Evolutionary conservation across 2,329 filamentous ascomycete genomes (phyloP).

Genomic region (Monosporascus ibericus): DNA sequence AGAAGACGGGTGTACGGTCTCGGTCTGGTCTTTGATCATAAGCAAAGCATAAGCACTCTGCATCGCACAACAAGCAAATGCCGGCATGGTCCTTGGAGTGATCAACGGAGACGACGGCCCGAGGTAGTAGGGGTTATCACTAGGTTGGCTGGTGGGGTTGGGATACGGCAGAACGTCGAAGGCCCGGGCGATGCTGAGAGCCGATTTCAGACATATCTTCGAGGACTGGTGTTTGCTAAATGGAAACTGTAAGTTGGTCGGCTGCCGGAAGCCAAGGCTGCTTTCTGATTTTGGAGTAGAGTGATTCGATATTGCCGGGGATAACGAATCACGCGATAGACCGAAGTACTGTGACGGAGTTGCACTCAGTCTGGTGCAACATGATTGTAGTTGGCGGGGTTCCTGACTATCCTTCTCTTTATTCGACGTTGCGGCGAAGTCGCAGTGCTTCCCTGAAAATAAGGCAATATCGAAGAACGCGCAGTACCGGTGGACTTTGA

Average conservation of each 20-base stretch:
- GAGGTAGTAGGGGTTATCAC: conserved; percentile 28
- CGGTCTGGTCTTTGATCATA: conserved; percentile 36
- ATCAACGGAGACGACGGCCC: conserved; percentile 30
- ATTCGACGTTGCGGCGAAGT: conserved; percentile 31
- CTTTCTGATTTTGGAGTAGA: conserved; percentile 18
- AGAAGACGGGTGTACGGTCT: conserved; percentile 28
- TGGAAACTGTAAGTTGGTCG: conserved; percentile 26
- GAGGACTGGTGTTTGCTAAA: conserved; percentile 41
- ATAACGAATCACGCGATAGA: conserved; percentile 19
- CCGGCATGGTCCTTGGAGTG: conserved; percentile 38
- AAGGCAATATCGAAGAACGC: conserved; percentile 45
- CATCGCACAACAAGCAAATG: conserved; percentile 40
- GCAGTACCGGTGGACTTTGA: conserved; percentile 45
- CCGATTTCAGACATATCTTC: conserved; percentile 42
- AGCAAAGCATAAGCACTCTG: conserved; percentile 38
- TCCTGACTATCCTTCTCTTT: conserved; percentile 19
- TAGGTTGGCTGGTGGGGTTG: conserved; percentile 30
- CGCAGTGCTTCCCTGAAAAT: conserved; percentile 43
- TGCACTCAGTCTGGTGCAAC: conserved; percentile 26
- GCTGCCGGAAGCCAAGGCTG: conserved; percentile 10
- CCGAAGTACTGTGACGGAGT: conserved; percentile 15
- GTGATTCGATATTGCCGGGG: conserved; percentile 22
- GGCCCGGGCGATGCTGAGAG: conserved; percentile 39
- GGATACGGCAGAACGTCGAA: conserved; percentile 42
- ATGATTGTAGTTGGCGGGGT: conserved; percentile 26